Conservation (phyloP, 352 stramenopile species). For the Pythium utonaiense region DNA sequence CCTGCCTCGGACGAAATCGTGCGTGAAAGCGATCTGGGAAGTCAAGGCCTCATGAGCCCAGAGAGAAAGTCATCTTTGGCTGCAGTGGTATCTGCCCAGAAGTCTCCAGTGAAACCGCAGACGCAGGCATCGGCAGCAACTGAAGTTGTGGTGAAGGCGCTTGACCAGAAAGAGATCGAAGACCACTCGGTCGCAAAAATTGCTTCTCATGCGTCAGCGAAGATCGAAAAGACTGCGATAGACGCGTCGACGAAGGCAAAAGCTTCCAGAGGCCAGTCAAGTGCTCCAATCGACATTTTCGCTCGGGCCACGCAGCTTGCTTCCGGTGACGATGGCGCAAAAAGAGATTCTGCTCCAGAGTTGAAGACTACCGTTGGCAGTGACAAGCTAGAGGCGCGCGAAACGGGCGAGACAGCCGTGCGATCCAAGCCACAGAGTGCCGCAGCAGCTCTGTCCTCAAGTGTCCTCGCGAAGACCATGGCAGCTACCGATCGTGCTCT, state of each 20-base stretch:
- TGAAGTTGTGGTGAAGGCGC: background rate
- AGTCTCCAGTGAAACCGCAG: constrained; percentile 8
- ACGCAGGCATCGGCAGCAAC: background rate
- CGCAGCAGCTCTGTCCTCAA: background rate
- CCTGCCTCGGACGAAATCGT: constrained; percentile 43
- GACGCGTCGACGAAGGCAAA: background rate
- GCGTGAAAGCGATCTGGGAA: constrained; percentile 38
- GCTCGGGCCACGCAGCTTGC: background rate
- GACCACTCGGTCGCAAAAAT: too few relatives aligned
- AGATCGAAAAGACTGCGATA: background rate
- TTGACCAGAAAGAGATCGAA: background rate
- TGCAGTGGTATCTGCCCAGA: background rate
- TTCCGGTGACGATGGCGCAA: background rate
- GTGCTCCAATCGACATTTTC: background rate
- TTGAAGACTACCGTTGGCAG: background rate
- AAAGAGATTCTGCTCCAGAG: background rate
- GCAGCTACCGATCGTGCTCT: background rate
- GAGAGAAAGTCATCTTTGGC: constrained; percentile 11
- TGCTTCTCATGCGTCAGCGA: background rate
- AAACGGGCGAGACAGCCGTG: background rate
- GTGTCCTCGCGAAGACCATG: background rate
- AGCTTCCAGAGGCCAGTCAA: background rate
- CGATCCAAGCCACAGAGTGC: background rate
- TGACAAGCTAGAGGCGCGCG: background rate
- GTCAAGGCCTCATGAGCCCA: constrained; percentile 25